Conservation (phyloP, 371 early-diverging fungal species). For the Mucor irregularis region DNA sequence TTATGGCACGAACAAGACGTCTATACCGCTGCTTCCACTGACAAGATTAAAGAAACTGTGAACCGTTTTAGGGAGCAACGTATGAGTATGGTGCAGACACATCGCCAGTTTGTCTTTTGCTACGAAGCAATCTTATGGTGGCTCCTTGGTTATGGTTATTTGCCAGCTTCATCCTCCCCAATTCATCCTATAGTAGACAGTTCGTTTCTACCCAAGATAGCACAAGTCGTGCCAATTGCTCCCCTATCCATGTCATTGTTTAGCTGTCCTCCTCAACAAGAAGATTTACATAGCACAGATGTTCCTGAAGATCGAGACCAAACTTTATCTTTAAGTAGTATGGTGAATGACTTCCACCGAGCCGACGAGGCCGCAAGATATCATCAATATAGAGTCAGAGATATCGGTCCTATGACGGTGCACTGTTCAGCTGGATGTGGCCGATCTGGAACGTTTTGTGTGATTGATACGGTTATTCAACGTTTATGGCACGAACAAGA, state of each 20-base stretch:
- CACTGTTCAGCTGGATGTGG: constrained; percentile 98
- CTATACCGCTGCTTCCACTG: constrained; percentile 6
- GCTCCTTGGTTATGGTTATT: constrained; percentile 27
- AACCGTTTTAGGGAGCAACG: constrained; percentile 73
- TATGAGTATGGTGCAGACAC: constrained; percentile 80
- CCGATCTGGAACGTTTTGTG: constrained; percentile 90
- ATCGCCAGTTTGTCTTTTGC: constrained; percentile 84
- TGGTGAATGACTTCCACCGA: constrained; percentile 11
- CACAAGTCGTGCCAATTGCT: no score
- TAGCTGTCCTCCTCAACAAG: no score
- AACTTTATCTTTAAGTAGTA: constrained; percentile 9
- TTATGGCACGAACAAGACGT: constrained; percentile 43
- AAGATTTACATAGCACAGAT: no score
- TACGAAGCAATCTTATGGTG: constrained; percentile 76
- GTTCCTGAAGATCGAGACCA: background rate
- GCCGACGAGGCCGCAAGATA: constrained; percentile 43
- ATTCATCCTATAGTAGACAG: background rate
- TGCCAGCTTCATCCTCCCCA: background rate
- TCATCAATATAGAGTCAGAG: constrained; percentile 1
- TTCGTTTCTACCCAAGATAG: no score
- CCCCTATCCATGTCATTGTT: no score
- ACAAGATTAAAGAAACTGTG: constrained; percentile 53
- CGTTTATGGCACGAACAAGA: constrained; percentile 38
- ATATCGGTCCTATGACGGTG: constrained; percentile 71
- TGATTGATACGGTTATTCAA: constrained; percentile 67